These are phyloP conservation scores for Loxodes magnus DNA, from an alignment of 73 alveolate species.

Conservation along the genomic window DNA sequence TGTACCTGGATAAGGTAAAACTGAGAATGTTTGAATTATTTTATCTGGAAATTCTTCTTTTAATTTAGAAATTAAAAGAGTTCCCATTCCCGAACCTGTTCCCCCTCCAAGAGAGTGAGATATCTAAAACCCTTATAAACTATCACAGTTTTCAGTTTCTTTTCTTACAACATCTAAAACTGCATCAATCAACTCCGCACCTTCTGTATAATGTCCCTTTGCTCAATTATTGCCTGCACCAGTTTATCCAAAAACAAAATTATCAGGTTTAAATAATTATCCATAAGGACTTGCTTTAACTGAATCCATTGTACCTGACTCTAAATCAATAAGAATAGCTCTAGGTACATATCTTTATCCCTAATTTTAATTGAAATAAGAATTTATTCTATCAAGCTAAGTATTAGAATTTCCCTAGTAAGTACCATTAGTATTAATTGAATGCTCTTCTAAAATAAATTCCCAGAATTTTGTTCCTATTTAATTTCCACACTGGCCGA, in stretches of 20 bases:
- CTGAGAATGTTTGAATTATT: slow-evolving; percentile 89
- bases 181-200: slow-evolving; percentile 88
- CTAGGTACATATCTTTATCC: slow-evolving; percentile 96
- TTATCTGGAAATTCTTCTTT: slow-evolving; percentile 92
- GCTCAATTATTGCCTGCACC: slow-evolving; percentile 99
- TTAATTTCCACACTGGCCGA: slow-evolving; percentile 99
- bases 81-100: slow-evolving; percentile 96
- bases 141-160: slow-evolving; percentile 91
- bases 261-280: slow-evolving; percentile 98
- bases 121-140: slow-evolving; percentile 86
- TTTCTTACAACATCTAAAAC: slow-evolving; percentile 88
- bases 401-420: slow-evolving; percentile 97
- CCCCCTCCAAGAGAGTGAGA: slow-evolving; percentile 92
- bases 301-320: slow-evolving; percentile 99
- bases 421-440: slow-evolving; percentile 96
- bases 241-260: slow-evolving; percentile 94
- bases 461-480: slow-evolving; percentile 99
- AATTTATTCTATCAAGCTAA: slow-evolving; percentile 85
- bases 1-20: slow-evolving; percentile 85
- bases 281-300: slow-evolving; percentile 98
- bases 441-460: slow-evolving; percentile 98
- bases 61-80: slow-evolving; percentile 83
- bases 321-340: slow-evolving; percentile 96
- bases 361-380: slow-evolving; percentile 92
- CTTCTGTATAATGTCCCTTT: slow-evolving; percentile 97